Evolutionary conservation across 2,329 filamentous ascomycete genomes (phyloP), one percentile per base, ranked within the genome.

Genomic region (Talaromyces sp.): DNA sequence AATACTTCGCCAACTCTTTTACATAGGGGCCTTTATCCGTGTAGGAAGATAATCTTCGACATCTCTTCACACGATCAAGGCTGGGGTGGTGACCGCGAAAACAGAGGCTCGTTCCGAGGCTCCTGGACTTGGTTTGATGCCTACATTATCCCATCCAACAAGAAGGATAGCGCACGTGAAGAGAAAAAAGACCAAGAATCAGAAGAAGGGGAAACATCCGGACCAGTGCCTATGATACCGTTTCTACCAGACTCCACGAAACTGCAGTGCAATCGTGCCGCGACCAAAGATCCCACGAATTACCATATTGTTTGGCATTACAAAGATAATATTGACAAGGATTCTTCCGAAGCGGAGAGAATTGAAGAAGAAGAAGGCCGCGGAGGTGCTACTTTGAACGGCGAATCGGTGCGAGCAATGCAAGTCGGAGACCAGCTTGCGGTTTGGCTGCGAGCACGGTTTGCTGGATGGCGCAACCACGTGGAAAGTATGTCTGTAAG

Each of bases 81-180:
- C 19, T 70, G 68, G 65, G 68, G 68, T 21, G 62, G 67, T 3
- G 65, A 66, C 1, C 19, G 17, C 17, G 51, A 26, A 29, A 10
- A 62, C 7, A 60, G 52, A 27, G 60, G 63, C 19, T 62, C 67
- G n/a, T 75, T 73, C 59, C 50, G 66, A 6, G 65, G 64, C 24
- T 74, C 74, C 12, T 74, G 62, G 60, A 74, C 74, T 21, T 77
- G 75, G 75, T 76, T 77, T 59, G 73, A 76, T 52, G 65, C 65
- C 1, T 72, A 75, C 56, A 61, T 74, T 6, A 66, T 74, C 19
- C 69, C 58, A 48, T 43, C 58, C 11, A 59, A 26, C 27, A 19
- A 55, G 19, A 48, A 51, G 38, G 11, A 54, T 6, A 26, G 24
- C 48, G 10, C 24, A 1, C 10, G 17, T 51, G 55, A 21, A 29